phyloP scores from a whole-genome alignment of 176 grass and related monocot genomes.

The Triticum monococcum region DNA sequence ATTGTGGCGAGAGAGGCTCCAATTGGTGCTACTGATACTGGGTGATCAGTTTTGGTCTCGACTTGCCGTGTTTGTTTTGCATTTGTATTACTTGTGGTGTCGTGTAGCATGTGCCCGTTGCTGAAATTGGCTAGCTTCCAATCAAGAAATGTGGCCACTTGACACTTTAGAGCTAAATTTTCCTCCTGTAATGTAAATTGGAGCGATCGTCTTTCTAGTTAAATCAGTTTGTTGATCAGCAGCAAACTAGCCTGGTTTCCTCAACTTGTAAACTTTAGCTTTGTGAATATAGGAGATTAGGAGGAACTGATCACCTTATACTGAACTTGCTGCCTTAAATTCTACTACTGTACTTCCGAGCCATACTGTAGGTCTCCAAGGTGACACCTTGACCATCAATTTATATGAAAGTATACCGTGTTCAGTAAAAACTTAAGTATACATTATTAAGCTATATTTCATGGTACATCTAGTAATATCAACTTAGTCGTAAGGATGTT shows the following conservation, averaged over 20 bases:
- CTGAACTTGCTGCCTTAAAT: neutral
- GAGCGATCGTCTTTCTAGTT: neutral
- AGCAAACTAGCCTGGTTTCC: neutral
- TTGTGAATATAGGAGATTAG: neutral
- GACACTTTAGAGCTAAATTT: neutral
- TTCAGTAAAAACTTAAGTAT: neutral
- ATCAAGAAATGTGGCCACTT: neutral
- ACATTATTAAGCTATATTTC: neutral
- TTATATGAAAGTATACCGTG: neutral
- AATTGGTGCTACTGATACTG: neutral
- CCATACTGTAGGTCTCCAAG: neutral
- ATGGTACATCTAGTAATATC: neutral
- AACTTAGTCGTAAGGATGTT: neutral
- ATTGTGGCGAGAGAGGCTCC: neutral
- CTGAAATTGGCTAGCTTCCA: constrained; percentile 6
- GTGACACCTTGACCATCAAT: neutral
- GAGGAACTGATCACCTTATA: neutral
- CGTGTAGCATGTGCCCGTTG: neutral
- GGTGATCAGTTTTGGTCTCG: constrained; percentile 15
- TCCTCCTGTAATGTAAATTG: neutral
- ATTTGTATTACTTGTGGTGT: neutral
- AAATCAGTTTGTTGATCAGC: neutral
- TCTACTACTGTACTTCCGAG: neutral
- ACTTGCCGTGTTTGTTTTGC: constrained; percentile 28
- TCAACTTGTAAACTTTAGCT: neutral